Evolutionary conservation across 345 rosid species (phyloP).

Genomic region (Lepidium africanum): DNA sequence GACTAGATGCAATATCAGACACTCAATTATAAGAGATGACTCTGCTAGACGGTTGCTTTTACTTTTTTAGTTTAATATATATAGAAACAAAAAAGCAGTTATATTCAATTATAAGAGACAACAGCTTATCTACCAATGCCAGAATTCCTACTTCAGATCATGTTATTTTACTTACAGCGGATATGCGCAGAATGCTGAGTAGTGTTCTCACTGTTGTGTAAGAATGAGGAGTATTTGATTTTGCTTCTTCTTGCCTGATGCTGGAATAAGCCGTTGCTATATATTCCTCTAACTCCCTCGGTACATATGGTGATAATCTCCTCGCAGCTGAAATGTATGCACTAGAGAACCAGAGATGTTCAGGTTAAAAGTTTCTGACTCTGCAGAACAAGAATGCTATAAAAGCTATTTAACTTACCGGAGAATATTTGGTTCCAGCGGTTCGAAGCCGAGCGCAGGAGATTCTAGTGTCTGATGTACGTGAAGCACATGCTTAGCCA

Average conservation of each 20-base stretch:
- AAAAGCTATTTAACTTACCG: slow-evolving; percentile 39
- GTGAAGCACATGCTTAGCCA: slow-evolving; percentile 89
- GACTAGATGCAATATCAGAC: too few relatives aligned
- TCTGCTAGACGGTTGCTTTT: too few relatives aligned
- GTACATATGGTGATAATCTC: slow-evolving; percentile 73
- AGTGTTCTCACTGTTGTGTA: slow-evolving; percentile 91
- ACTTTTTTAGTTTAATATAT: too few relatives aligned
- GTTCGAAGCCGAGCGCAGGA: slow-evolving; percentile 88
- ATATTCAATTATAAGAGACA: too few relatives aligned
- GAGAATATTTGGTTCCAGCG: slow-evolving; percentile 76
- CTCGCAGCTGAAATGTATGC: slow-evolving; percentile 95
- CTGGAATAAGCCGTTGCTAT: slow-evolving; percentile 85
- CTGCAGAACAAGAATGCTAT: neutral
- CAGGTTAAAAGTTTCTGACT: neutral
- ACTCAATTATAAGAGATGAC: too few relatives aligned
- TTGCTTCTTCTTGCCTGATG: slow-evolving; percentile 96
- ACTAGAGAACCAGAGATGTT: slow-evolving; percentile 35
- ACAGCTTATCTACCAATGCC: too few relatives aligned
- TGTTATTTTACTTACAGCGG: slow-evolving; percentile 57
- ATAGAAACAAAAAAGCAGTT: too few relatives aligned
- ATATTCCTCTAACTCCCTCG: slow-evolving; percentile 85
- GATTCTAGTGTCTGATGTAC: slow-evolving; percentile 89
- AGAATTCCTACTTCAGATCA: neutral
- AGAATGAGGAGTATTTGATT: slow-evolving; percentile 80
- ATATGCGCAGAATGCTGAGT: slow-evolving; percentile 90